A percentile compares a stretch with the other conserved stretches of the same genome.
These are phyloP conservation scores for Lepiota brunneoincarnata DNA, from an alignment of 768 basidiomycete species.

Conservation along the genomic window DNA sequence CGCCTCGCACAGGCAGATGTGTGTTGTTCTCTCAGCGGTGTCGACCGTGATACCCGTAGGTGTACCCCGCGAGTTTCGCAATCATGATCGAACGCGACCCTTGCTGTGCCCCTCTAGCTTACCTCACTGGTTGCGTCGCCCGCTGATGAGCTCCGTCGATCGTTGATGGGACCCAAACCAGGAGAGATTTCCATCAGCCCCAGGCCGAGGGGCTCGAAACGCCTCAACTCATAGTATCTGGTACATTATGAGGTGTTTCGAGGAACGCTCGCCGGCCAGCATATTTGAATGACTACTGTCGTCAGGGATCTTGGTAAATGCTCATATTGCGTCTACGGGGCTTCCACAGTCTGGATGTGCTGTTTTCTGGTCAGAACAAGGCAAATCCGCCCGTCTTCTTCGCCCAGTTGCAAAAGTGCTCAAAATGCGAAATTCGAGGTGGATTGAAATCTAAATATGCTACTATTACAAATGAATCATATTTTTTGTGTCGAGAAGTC, in stretches of 20 bases:
- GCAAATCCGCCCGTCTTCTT: too few relatives aligned
- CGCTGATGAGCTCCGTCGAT: conserved; percentile 29
- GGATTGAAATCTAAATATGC: conserved; percentile 11
- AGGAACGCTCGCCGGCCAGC: too few relatives aligned
- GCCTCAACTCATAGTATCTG: conserved; percentile 34
- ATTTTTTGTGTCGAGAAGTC: conserved; percentile 20
- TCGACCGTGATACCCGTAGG: conserved; percentile 5
- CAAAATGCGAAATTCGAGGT: too few relatives aligned
- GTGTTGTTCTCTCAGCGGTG: background rate
- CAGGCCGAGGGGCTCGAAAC: background rate
- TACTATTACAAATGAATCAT: conserved; percentile 15
- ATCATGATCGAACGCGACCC: too few relatives aligned
- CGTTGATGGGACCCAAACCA: conserved; percentile 51
- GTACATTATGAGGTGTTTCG: too few relatives aligned
- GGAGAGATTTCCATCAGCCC: conserved; percentile 40
- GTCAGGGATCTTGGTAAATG: too few relatives aligned
- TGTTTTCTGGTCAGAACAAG: too few relatives aligned
- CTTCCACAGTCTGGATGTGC: too few relatives aligned
- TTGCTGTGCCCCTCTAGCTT: background rate
- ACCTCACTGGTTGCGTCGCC: background rate
- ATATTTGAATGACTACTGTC: too few relatives aligned
- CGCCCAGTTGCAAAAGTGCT: too few relatives aligned
- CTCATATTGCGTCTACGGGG: too few relatives aligned
- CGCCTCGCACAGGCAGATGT: background rate
- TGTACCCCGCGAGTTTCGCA: background rate